Evolutionary conservation across 495 filamentous ascomycete genomes (phyloP).

Genomic region (Parathielavia hyrcaniae): DNA sequence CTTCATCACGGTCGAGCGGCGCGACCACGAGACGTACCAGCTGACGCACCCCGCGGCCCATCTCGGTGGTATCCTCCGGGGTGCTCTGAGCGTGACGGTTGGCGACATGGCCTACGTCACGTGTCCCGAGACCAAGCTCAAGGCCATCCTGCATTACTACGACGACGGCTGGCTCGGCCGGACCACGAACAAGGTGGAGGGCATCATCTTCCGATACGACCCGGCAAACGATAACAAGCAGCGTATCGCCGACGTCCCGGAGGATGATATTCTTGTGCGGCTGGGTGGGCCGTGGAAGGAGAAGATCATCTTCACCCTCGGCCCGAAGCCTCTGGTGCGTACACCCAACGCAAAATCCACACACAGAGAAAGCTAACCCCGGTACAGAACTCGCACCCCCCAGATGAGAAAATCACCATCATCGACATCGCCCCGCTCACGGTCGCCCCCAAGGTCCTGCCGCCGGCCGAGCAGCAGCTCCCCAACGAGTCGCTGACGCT

Average conservation of each 20-base stretch:
- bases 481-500: constrained; percentile 85
- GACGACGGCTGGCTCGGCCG: constrained; percentile 94
- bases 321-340: constrained; percentile 48
- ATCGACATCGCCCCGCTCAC: constrained; percentile 78
- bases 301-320: constrained; percentile 49
- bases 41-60: constrained; percentile 92
- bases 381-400: constrained; percentile 36
- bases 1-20: constrained; percentile 76
- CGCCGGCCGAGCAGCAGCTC: constrained; percentile 68
- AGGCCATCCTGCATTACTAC: constrained; percentile 83
- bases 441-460: constrained; percentile 69
- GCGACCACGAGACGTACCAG: constrained; percentile 85
- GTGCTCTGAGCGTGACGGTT: constrained; percentile 76
- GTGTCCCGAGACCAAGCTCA: constrained; percentile 79
- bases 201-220: constrained; percentile 83
- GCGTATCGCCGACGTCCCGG: constrained; percentile 75
- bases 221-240: constrained; percentile 70
- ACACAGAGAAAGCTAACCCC: constrained; percentile 6
- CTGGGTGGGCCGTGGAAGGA: constrained; percentile 77
- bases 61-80: constrained; percentile 79
- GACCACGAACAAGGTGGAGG: constrained; percentile 83
- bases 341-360: neutral
- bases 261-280: constrained; percentile 73
- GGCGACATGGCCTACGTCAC: constrained; percentile 80
- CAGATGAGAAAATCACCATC: constrained; percentile 62